These are phyloP conservation scores for Pinus albicaulis DNA, from an alignment of 75 land plant genomes.

Conservation along the genomic window DNA sequence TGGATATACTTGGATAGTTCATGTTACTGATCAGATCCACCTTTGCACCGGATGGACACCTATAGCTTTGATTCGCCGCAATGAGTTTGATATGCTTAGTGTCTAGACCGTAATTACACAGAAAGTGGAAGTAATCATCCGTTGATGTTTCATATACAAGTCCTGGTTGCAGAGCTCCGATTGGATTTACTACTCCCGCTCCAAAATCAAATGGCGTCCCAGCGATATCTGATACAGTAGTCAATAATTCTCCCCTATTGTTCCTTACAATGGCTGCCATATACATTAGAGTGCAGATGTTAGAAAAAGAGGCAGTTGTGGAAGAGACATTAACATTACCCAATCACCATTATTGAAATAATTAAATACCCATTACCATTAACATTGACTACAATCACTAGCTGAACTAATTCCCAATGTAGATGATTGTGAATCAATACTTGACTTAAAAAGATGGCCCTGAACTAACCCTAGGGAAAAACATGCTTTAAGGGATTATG, in stretches of 20 bases:
- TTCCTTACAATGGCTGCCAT: conserved; percentile 47
- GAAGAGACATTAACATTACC: too few relatives aligned
- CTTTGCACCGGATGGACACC: conserved; percentile 39
- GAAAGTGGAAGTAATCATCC: conserved; percentile 48
- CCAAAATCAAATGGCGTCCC: conserved; percentile 72
- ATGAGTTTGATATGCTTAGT: conserved; percentile 26
- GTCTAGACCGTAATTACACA: conserved; percentile 65
- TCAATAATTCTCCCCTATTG: conserved; percentile 36
- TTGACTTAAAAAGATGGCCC: too few relatives aligned
- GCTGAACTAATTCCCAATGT: too few relatives aligned
- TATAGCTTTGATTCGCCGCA: conserved; percentile 23
- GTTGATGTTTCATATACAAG: conserved; percentile 52
- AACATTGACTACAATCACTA: too few relatives aligned
- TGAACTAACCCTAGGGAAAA: too few relatives aligned
- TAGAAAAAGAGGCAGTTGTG: too few relatives aligned
- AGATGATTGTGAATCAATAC: too few relatives aligned
- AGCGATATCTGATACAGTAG: conserved; percentile 18
- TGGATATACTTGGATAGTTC: conserved; percentile 75
- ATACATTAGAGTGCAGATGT: background rate
- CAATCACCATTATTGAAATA: too few relatives aligned
- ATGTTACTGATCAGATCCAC: conserved; percentile 39
- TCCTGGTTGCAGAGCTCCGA: conserved; percentile 54
- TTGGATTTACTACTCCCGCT: conserved; percentile 60
- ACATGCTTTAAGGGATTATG: too few relatives aligned
- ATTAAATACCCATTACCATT: too few relatives aligned